phyloP scores from a whole-genome alignment of 441 rosid genomes.

The Flueggea neowawraea region DNA sequence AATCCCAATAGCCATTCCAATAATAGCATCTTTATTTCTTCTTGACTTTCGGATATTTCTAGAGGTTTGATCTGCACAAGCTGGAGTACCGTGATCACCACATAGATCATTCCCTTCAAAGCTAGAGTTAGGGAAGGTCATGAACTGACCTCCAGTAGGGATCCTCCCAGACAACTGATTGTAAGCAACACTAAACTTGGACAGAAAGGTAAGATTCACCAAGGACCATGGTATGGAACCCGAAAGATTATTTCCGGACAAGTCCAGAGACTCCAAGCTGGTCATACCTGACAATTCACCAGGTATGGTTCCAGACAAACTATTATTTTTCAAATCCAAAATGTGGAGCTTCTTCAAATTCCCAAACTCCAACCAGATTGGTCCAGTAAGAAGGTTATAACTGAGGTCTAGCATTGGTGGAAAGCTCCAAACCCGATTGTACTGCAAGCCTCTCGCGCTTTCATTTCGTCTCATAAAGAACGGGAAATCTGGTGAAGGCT shows the following conservation, averaged over 20 bases:
- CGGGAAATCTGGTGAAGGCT: constrained; percentile 69
- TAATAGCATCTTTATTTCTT: constrained; percentile 26
- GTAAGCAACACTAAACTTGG: constrained; percentile 62
- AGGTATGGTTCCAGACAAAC: constrained; percentile 62
- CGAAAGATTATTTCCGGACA: constrained; percentile 57
- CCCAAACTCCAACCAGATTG: constrained; percentile 76
- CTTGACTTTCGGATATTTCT: constrained; percentile 15
- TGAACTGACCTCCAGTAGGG: constrained; percentile 69
- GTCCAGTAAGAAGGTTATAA: constrained; percentile 54
- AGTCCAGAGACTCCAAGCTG: constrained; percentile 74
- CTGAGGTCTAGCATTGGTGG: constrained; percentile 72
- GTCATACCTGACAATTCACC: constrained; percentile 57
- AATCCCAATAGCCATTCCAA: constrained; percentile 60
- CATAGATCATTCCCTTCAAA: constrained; percentile 74
- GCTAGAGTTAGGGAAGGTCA: constrained; percentile 76
- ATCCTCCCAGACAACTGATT: constrained; percentile 63
- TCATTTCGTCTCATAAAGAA: constrained; percentile 60
- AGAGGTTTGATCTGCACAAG: constrained; percentile 23
- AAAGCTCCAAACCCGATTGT: constrained; percentile 65
- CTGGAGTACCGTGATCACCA: constrained; percentile 46
- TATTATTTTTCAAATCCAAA: constrained; percentile 52
- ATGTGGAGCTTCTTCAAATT: constrained; percentile 60
- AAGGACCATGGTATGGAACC: constrained; percentile 61
- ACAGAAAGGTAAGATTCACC: constrained; percentile 53
- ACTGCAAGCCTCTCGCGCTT: constrained; percentile 52